Percentiles rank a stretch among this genome's conserved stretches.
Conservation (phyloP, 352 stramenopile species). For the Elongisporangium senticosum region DNA sequence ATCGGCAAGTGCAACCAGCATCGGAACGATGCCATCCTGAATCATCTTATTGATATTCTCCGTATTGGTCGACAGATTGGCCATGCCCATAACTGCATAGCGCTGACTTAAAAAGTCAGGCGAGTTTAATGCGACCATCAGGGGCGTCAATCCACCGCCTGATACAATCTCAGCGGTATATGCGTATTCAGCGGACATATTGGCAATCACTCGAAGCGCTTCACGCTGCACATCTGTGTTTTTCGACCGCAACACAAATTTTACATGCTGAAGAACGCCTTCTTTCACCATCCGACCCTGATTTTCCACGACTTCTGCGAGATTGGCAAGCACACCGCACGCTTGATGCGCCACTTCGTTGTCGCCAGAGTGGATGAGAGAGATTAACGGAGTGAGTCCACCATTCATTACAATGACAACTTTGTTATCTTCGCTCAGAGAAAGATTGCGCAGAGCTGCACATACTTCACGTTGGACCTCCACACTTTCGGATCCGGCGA, state of each 20-base stretch:
- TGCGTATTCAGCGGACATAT: constrained; percentile 93
- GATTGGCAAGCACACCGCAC: constrained; percentile 89
- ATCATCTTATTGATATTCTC: constrained; percentile 88
- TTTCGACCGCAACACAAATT: constrained; percentile 91
- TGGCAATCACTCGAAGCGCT: constrained; percentile 90
- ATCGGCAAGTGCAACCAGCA: constrained; percentile 82
- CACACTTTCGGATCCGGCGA: constrained; percentile 83
- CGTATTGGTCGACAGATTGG: constrained; percentile 92
- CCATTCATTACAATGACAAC: constrained; percentile 87
- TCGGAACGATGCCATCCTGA: constrained; percentile 85
- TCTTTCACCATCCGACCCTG: constrained; percentile 93
- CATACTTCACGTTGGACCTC: constrained; percentile 93
- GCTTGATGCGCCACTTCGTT: constrained; percentile 89
- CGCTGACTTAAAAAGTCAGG: constrained; percentile 91
- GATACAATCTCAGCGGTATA: constrained; percentile 91
- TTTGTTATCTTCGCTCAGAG: constrained; percentile 91
- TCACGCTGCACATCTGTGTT: constrained; percentile 92
- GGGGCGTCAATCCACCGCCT: constrained; percentile 81
- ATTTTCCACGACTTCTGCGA: constrained; percentile 93
- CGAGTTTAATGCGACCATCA: constrained; percentile 87
- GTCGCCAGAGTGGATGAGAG: constrained; percentile 88
- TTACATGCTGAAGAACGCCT: constrained; percentile 94
- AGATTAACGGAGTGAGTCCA: constrained; percentile 76
- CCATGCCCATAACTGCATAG: constrained; percentile 93
- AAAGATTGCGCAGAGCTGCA: constrained; percentile 89